Percentiles rank a stretch among this genome's conserved stretches.
phyloP scores from a whole-genome alignment of 345 rosid genomes.

The Melaleuca quinquenervia region DNA sequence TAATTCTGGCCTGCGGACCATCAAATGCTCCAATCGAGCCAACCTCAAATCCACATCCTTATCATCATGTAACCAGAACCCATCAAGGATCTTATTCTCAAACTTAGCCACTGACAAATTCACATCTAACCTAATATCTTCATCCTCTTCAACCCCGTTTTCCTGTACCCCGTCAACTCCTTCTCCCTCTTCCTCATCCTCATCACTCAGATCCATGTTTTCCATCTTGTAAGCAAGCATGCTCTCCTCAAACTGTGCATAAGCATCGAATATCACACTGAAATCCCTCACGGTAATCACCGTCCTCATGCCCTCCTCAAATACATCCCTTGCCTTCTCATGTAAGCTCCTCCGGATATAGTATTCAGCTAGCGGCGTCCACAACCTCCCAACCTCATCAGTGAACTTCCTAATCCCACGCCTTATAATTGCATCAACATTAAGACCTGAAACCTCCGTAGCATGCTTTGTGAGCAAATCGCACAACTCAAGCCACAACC shows the following conservation, averaged over 20 bases:
- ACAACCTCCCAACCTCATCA: slow-evolving; percentile 82
- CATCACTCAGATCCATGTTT: slow-evolving; percentile 49
- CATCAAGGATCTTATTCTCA: slow-evolving; percentile 66
- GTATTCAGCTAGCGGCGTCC: slow-evolving; percentile 97
- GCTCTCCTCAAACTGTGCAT: slow-evolving; percentile 74
- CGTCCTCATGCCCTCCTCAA: slow-evolving; percentile 94
- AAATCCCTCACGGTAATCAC: slow-evolving; percentile 93
- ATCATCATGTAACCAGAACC: slow-evolving; percentile 85
- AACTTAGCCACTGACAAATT: slow-evolving; percentile 42
- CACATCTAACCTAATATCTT: slow-evolving; percentile 60
- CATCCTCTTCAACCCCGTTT: slow-evolving; percentile 38
- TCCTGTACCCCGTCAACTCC: slow-evolving; percentile 27
- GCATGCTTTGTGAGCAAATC: slow-evolving; percentile 83
- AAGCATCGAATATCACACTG: slow-evolving; percentile 85
- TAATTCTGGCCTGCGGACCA: slow-evolving; percentile 79
- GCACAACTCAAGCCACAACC: slow-evolving; percentile 88
- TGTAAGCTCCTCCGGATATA: slow-evolving; percentile 74
- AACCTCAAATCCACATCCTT: slow-evolving; percentile 79
- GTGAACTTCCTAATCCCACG: slow-evolving; percentile 95
- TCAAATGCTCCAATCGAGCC: slow-evolving; percentile 70
- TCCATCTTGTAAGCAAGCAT: slow-evolving; percentile 69
- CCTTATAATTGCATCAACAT: slow-evolving; percentile 90
- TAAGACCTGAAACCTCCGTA: slow-evolving; percentile 69
- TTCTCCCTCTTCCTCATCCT: slow-evolving; percentile 32
- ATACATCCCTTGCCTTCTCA: slow-evolving; percentile 88